phyloP scores from a whole-genome alignment of 768 basidiomycete genomes.

The Tubosaeta sp. region DNA sequence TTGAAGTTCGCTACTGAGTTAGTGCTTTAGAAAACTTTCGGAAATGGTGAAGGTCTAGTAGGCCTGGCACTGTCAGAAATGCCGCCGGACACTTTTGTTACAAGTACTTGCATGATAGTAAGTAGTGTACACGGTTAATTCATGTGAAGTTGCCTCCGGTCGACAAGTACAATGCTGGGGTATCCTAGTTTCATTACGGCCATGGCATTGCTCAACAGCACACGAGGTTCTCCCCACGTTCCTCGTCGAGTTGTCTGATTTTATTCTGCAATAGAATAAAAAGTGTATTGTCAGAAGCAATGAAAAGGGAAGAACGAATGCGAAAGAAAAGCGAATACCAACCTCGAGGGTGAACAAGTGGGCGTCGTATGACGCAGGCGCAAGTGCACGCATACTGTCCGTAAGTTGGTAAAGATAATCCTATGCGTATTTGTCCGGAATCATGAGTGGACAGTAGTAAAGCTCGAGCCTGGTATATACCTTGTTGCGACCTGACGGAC shows the following conservation, averaged over 20 bases:
- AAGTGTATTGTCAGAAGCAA: background rate
- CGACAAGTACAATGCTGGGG: no score
- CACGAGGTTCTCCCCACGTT: background rate
- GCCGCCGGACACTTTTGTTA: no score
- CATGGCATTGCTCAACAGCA: background rate
- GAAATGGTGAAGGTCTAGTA: no score
- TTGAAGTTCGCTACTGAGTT: no score
- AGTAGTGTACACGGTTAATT: no score
- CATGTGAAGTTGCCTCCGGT: no score
- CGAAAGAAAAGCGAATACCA: conserved; percentile 8
- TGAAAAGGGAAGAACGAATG: no score
- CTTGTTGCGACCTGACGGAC: conserved; percentile 87
- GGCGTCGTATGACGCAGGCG: conserved; percentile 65
- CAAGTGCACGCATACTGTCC: conserved; percentile 65
- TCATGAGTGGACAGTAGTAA: background rate
- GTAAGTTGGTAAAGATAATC: conserved; percentile 82
- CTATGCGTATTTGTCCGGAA: conserved; percentile 32
- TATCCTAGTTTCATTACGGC: background rate
- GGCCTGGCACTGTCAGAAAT: no score
- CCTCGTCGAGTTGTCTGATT: background rate
- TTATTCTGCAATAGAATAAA: background rate
- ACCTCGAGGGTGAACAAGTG: conserved; percentile 76
- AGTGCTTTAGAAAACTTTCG: no score
- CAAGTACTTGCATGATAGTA: no score
- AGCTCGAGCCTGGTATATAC: conserved; percentile 31